Percentiles rank a stretch among this genome's conserved stretches.
Evolutionary conservation across 1,284 basidiomycete species (phyloP).

Genomic region (Chalciporus piperatoides): DNA sequence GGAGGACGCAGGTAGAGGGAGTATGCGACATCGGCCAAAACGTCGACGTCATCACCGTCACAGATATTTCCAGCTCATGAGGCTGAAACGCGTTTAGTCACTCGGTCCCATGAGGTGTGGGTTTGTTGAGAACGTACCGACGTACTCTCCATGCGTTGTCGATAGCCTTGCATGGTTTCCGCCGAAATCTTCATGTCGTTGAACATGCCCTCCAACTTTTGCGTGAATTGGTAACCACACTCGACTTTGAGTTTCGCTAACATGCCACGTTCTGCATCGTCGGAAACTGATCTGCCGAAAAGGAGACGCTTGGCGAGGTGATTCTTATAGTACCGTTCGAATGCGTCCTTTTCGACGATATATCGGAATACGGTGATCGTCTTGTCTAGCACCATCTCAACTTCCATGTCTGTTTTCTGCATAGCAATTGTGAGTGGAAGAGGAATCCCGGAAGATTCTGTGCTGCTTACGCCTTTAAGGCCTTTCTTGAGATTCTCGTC

Average conservation of each 20-base stretch:
- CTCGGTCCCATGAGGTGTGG: not conserved
- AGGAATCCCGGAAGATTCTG: not conserved
- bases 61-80: slow-evolving; percentile 75
- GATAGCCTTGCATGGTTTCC: slow-evolving; percentile 81
- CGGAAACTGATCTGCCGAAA: slow-evolving; percentile 83
- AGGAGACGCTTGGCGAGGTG: slow-evolving; percentile 94
- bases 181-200: slow-evolving; percentile 91
- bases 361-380: slow-evolving; percentile 96
- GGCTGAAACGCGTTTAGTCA: slow-evolving; percentile 40
- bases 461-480: slow-evolving; percentile 77
- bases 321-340: slow-evolving; percentile 97
- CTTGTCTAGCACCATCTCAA: slow-evolving; percentile 88
- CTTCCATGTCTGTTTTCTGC: slow-evolving; percentile 92
- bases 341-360: slow-evolving; percentile 94
- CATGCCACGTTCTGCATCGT: slow-evolving; percentile 98
- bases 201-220: slow-evolving; percentile 99
- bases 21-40: slow-evolving; percentile 85
- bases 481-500: slow-evolving; percentile 97
- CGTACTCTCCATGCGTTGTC: slow-evolving; percentile 52
- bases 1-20: slow-evolving; percentile 63
- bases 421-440: slow-evolving; percentile 10
- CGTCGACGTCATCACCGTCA: slow-evolving; percentile 89
- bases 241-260: slow-evolving; percentile 97
- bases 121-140: slow-evolving; percentile 40
- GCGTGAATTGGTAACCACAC: slow-evolving; percentile 95